Evolutionary conservation across 768 basidiomycete species (phyloP).

Genomic region (Termitomyces sp.): DNA sequence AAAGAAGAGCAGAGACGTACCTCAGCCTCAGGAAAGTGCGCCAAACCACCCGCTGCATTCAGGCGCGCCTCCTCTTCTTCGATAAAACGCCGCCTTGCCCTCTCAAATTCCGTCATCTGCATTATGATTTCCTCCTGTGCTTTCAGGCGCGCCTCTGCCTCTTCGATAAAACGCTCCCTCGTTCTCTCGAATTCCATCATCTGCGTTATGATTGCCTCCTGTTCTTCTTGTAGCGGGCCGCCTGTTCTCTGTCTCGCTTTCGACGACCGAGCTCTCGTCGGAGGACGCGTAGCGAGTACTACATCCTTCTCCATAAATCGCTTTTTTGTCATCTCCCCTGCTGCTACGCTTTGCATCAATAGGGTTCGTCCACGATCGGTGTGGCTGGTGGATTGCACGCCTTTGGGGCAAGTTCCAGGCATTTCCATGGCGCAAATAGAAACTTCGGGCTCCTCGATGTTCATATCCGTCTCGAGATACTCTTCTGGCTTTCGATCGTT

Average conservation of each 20-base stretch:
- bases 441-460: not conserved
- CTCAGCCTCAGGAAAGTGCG: not conserved
- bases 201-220: not conserved
- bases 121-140: not conserved
- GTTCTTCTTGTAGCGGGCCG: not conserved
- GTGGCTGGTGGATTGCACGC: not conserved
- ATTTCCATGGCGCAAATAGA: not conserved
- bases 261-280: not conserved
- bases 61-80: not conserved
- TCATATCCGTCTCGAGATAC: not conserved
- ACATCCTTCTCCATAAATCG: not conserved
- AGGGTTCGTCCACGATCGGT: not conserved
- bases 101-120: not conserved
- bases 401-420: not conserved
- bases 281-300: not conserved
- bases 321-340: too few relatives aligned
- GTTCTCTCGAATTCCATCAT: not conserved
- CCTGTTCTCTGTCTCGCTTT: not conserved
- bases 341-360: not conserved
- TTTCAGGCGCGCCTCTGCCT: not conserved
- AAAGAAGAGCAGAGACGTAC: not conserved
- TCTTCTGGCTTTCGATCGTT: not conserved
- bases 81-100: not conserved
- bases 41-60: not conserved
- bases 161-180: not conserved